Evolutionary conservation across 108 stramenopile species (phyloP).

Genomic region (Nitzschia putrida): DNA sequence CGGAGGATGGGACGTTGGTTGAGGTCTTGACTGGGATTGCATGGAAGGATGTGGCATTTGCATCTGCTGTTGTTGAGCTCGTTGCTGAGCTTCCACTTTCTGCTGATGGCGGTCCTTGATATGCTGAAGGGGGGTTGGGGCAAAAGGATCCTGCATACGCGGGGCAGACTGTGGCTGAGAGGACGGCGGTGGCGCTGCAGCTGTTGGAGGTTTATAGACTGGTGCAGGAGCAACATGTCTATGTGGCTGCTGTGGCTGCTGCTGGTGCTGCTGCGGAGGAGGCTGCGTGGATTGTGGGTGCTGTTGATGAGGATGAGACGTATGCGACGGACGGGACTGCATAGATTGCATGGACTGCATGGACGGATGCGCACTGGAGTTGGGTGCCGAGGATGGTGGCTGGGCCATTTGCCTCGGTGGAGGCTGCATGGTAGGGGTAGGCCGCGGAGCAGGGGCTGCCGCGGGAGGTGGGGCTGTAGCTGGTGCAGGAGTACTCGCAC

Average conservation of each 20-base stretch:
- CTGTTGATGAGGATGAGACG: constrained; percentile 23
- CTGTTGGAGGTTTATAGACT: neutral
- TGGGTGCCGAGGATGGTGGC: neutral
- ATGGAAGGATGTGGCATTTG: neutral
- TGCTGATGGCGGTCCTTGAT: constrained; percentile 27
- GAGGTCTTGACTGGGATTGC: neutral
- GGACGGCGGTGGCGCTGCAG: neutral
- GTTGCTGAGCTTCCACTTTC: neutral
- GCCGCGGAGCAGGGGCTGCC: constrained; percentile 4
- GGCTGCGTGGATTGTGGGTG: constrained; percentile 18
- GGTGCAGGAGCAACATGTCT: neutral
- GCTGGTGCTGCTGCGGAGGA: constrained; percentile 25
- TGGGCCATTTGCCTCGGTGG: constrained; percentile 4
- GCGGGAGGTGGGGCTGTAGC: constrained; percentile 13
- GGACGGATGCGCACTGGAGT: neutral
- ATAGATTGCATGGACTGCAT: neutral
- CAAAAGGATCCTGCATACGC: constrained; percentile 31
- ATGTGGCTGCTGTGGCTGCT: constrained; percentile 19
- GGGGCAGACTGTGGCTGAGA: neutral
- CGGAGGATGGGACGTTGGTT: constrained; percentile 1
- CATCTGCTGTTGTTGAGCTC: neutral
- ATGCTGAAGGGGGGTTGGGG: constrained; percentile 29
- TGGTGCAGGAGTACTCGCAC: constrained; percentile 7
- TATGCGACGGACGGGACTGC: neutral
- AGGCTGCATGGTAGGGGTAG: constrained; percentile 16